These are phyloP conservation scores for Hypomyces rosellus DNA, from an alignment of 2,329 filamentous ascomycete species.

Conservation along the genomic window DNA sequence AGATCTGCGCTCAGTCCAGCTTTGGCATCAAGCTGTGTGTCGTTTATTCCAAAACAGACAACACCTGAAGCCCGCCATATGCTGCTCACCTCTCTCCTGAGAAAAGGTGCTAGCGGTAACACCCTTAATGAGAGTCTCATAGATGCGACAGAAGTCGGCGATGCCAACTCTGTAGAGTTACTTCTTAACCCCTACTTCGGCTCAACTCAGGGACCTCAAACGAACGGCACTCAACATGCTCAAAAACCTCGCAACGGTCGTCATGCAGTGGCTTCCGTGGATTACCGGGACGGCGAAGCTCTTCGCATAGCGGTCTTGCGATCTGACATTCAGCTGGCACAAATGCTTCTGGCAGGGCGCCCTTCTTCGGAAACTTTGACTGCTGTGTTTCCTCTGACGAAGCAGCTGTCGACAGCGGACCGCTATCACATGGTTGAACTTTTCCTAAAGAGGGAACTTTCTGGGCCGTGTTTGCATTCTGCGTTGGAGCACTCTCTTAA, in stretches of 20 bases:
- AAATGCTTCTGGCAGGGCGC: constrained; percentile 39
- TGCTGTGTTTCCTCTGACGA: constrained; percentile 42
- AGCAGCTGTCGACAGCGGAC: constrained; percentile 34
- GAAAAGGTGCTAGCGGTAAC: constrained; percentile 43
- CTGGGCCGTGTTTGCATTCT: constrained; percentile 39
- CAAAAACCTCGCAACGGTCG: constrained; percentile 25
- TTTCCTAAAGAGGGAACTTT: constrained; percentile 44
- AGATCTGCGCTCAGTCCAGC: constrained; percentile 36
- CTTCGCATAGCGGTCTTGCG: constrained; percentile 43
- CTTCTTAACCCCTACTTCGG: constrained; percentile 45
- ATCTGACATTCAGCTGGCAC: constrained; percentile 38
- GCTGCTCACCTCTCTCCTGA: constrained; percentile 41
- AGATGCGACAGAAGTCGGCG: constrained; percentile 41
- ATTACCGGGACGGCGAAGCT: constrained; percentile 46
- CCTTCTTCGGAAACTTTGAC: constrained; percentile 43
- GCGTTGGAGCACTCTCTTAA: constrained; percentile 48
- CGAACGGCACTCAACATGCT: constrained; percentile 13
- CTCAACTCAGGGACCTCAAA: background rate
- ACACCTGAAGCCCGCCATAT: constrained; percentile 38
- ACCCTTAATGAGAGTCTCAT: constrained; percentile 45
- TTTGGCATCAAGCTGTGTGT: constrained; percentile 45
- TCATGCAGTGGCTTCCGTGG: constrained; percentile 46
- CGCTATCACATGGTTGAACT: constrained; percentile 43
- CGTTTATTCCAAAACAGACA: constrained; percentile 41
- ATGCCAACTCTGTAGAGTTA: constrained; percentile 41